These are phyloP conservation scores for Paraphaeosphaeria sporulosa DNA, from an alignment of 2,329 filamentous ascomycete species.

Conservation along the genomic window DNA sequence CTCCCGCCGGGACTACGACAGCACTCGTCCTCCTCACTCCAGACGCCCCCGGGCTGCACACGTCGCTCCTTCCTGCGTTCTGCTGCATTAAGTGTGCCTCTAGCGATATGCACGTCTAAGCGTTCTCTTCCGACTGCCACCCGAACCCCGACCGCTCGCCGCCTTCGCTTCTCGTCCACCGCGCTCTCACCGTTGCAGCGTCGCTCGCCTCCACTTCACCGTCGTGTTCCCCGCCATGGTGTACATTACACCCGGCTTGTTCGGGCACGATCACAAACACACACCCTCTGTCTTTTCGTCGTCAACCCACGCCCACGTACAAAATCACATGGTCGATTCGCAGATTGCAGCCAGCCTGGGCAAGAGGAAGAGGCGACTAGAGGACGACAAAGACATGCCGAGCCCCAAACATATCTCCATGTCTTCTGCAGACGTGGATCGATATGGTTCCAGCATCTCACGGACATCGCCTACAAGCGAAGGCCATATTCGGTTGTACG, in stretches of 20 bases:
- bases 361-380: slow-evolving; percentile 39
- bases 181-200: slow-evolving; percentile 14
- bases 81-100: background rate
- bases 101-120: background rate
- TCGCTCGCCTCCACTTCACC: slow-evolving; percentile 19
- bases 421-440: slow-evolving; percentile 12
- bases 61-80: slow-evolving; percentile 12
- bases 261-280: slow-evolving; percentile 30
- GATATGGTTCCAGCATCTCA: slow-evolving; percentile 15
- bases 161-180: slow-evolving; percentile 19
- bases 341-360: slow-evolving; percentile 31
- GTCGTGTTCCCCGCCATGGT: slow-evolving; percentile 35
- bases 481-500: slow-evolving; percentile 21
- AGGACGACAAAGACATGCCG: slow-evolving; percentile 23
- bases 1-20: slow-evolving; percentile 22
- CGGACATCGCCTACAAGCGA: slow-evolving; percentile 23
- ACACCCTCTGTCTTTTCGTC: slow-evolving; percentile 15
- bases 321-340: slow-evolving; percentile 32
- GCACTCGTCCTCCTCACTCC: slow-evolving; percentile 11
- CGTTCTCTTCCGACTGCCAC: background rate
- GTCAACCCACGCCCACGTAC: slow-evolving; percentile 13
- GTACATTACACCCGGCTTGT: slow-evolving; percentile 48
- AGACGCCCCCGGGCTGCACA: background rate
- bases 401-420: slow-evolving; percentile 17
- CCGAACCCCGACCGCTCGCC: slow-evolving; percentile 17